Evolutionary conservation across 2,329 filamentous ascomycete species (phyloP).

Genomic region (Harringtonia lauricola): DNA sequence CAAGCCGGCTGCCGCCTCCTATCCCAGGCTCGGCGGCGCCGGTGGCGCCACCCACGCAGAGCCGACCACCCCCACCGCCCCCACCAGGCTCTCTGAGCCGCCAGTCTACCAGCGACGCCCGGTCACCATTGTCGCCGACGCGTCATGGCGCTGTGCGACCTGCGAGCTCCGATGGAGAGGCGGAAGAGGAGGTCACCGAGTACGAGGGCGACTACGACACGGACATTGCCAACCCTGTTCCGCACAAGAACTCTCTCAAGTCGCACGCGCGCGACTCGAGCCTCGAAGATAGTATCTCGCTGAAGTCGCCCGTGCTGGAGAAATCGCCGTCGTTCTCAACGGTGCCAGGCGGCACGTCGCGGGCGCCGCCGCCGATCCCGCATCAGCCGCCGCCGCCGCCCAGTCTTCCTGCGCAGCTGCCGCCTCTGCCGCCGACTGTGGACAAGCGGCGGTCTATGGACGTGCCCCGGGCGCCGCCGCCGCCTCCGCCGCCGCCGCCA

Average conservation of each 20-base stretch:
- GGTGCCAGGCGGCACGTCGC: slow-evolving; percentile 45
- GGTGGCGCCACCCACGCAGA: slow-evolving; percentile 34
- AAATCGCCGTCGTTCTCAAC: slow-evolving; percentile 37
- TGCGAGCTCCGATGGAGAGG: slow-evolving; percentile 43
- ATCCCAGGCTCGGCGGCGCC: slow-evolving; percentile 47
- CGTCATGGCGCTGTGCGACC: neutral
- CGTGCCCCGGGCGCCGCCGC: slow-evolving; percentile 57
- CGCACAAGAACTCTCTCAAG: slow-evolving; percentile 87
- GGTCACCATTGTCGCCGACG: slow-evolving; percentile 24
- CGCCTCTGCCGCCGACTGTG: slow-evolving; percentile 29
- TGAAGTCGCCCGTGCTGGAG: slow-evolving; percentile 42
- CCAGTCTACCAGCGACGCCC: slow-evolving; percentile 47
- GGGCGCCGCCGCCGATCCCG: slow-evolving; percentile 55
- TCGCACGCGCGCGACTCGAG: slow-evolving; percentile 69
- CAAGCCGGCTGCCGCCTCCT: slow-evolving; percentile 46
- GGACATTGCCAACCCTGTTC: slow-evolving; percentile 88
- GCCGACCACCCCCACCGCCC: slow-evolving; percentile 55
- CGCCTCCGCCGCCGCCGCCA: slow-evolving; percentile 47
- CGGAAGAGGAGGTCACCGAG: slow-evolving; percentile 74
- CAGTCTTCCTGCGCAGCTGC: slow-evolving; percentile 25
- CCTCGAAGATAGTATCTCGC: slow-evolving; percentile 54
- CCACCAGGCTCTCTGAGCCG: slow-evolving; percentile 47
- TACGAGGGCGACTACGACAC: slow-evolving; percentile 98
- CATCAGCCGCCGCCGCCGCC: slow-evolving; percentile 29
- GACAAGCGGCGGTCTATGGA: slow-evolving; percentile 56